A percentile compares a stretch with the other conserved stretches of the same genome.
Evolutionary conservation across 768 basidiomycete species (phyloP).

Genomic region (Calvatia gigantea): DNA sequence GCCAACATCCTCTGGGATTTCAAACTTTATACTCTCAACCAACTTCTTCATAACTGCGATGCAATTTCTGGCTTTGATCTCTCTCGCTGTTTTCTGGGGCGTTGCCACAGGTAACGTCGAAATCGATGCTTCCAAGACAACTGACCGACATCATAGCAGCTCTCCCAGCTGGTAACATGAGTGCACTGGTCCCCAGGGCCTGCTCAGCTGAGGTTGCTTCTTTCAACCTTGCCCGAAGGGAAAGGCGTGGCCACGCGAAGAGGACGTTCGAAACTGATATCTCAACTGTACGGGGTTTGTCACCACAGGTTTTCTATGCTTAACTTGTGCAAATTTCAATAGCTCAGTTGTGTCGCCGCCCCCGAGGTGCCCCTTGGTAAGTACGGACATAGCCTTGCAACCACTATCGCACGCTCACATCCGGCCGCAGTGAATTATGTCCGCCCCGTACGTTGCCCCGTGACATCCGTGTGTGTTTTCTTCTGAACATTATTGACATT

Average conservation of each 20-base stretch:
- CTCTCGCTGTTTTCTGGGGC: background rate
- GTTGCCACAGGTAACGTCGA: conserved; percentile 1
- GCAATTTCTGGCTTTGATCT: conserved; percentile 1
- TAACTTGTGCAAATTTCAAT: background rate
- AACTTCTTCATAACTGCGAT: background rate
- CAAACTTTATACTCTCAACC: background rate
- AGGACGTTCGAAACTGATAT: background rate
- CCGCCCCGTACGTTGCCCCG: background rate
- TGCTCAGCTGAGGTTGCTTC: conserved; percentile 8
- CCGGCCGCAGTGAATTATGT: background rate
- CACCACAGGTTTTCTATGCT: background rate
- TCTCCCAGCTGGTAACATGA: background rate
- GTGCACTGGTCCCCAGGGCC: background rate
- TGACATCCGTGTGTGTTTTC: background rate
- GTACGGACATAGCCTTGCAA: background rate
- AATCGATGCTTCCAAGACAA: background rate
- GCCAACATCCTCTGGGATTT: background rate
- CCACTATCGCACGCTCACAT: background rate
- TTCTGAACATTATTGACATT: background rate
- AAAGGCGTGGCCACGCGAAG: conserved; percentile 4
- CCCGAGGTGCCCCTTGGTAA: conserved; percentile 7
- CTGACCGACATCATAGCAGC: background rate
- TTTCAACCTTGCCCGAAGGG: conserved; percentile 7
- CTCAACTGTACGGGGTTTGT: background rate
- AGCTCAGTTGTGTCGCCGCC: conserved; percentile 10